phyloP scores from a whole-genome alignment of 2,329 filamentous ascomycete species.

The Xylariaceae sp. region DNA sequence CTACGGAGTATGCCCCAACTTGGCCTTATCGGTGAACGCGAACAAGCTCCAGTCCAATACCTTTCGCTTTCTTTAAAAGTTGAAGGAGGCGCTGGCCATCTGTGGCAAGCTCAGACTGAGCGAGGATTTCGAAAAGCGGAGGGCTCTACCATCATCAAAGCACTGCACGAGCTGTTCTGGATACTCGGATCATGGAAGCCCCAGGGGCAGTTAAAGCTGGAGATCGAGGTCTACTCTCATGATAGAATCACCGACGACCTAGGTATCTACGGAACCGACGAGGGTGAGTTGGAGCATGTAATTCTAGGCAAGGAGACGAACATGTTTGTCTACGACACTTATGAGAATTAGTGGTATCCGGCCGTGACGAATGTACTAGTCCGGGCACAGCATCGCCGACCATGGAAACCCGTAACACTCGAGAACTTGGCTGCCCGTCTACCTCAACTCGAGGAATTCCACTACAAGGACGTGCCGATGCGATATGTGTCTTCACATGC shows the following conservation, averaged over 20 bases:
- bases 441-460: constrained; percentile 34
- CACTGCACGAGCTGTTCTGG: constrained; percentile 22
- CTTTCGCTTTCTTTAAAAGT: constrained; percentile 6
- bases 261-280: constrained; percentile 16
- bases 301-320: constrained; percentile 21
- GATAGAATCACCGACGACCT: constrained; percentile 27
- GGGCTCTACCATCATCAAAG: constrained; percentile 1
- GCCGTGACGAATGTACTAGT: constrained; percentile 32
- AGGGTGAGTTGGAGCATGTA: constrained; percentile 23
- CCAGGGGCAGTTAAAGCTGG: constrained; percentile 24
- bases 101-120: neutral
- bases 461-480: constrained; percentile 26
- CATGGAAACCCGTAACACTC: constrained; percentile 32
- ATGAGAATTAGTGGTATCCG: constrained; percentile 23
- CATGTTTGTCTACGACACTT: neutral
- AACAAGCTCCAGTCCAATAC: constrained; percentile 5
- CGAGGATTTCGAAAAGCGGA: constrained; percentile 1
- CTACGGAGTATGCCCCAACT: constrained; percentile 5
- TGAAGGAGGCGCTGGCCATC: constrained; percentile 5
- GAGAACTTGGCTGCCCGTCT: constrained; percentile 33
- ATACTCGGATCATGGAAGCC: constrained; percentile 28
- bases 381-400: constrained; percentile 7
- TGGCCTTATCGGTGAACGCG: neutral
- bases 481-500: neutral
- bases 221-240: constrained; percentile 30